Evolutionary conservation across 139 green algal species (phyloP).

Genomic region (Coelastrella sp.): DNA sequence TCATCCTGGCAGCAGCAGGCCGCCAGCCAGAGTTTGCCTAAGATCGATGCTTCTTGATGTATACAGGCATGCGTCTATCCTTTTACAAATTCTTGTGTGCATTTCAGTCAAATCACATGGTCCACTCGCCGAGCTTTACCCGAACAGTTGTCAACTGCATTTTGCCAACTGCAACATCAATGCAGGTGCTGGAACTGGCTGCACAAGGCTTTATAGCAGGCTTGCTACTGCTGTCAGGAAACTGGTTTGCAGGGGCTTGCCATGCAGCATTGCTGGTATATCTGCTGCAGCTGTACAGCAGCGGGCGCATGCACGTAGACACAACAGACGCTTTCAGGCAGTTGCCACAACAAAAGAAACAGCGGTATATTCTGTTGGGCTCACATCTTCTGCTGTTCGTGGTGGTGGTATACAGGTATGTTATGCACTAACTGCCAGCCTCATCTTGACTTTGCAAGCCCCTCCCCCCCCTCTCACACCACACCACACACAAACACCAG

Average conservation of each 20-base stretch:
- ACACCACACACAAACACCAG: background rate
- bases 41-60: too few relatives aligned
- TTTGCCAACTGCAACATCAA: background rate
- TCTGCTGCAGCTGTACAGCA: slow-evolving; percentile 53
- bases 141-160: too few relatives aligned
- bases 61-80: too few relatives aligned
- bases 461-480: too few relatives aligned
- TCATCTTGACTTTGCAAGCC: too few relatives aligned
- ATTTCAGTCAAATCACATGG: background rate
- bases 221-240: slow-evolving; percentile 66
- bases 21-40: too few relatives aligned
- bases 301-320: slow-evolving; percentile 57
- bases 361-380: slow-evolving; percentile 65
- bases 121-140: background rate
- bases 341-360: slow-evolving; percentile 62
- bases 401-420: slow-evolving; percentile 73
- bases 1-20: background rate
- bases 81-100: too few relatives aligned
- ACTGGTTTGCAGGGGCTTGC: slow-evolving; percentile 64
- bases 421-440: background rate
- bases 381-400: slow-evolving; percentile 72
- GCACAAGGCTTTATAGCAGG: slow-evolving; percentile 57
- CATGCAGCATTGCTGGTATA: slow-evolving; percentile 57
- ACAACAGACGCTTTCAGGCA: slow-evolving; percentile 80
- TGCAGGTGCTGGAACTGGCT: slow-evolving; percentile 67